Evolutionary conservation across 768 basidiomycete genomes (phyloP), one percentile per base, ranked within the genome.

Genomic region (Dentipellis fragilis): DNA sequence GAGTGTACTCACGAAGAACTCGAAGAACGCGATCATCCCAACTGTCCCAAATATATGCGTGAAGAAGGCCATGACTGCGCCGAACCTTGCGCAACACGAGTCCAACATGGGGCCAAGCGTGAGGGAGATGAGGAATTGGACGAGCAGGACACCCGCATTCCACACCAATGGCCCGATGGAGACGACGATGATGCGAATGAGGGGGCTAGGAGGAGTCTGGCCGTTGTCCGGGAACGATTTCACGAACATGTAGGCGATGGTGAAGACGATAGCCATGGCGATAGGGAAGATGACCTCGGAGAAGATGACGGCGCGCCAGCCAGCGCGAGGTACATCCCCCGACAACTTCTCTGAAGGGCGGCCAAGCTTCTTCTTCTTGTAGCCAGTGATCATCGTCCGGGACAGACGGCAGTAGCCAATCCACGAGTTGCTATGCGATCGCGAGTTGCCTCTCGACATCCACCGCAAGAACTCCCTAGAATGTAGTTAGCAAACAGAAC

Each of bases 371-470:
- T 98, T 97, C 76, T 89, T 91, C 81, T 98, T 98, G 83, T 93
- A 99, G n/a, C 96, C 96, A 16, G 96, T 99, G 67, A 99, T 95
- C 82, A 92, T 88, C 16, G 96, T 99, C 52, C 96, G 79, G n/a
- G 93, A 93, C 48, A 99, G 76, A 53, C 96, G 90, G 69, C 96
- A 99, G 71, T 98, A 99, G 0, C 96, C 95, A 62, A 98, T 95
- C 96, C 96, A 99, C 4, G 95, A 96, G 69, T 97, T 99, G 64
- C 81, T 89, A 70, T 99, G 96, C 19, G 93, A 92, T 35, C 93
- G 80, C 39, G 96, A 97, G 74, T 99, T 99, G 54, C 96, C 96
- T 52, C 96, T 83, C 36, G 86, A 94, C 94, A 99, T 98, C 96
- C 96, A 99, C 59, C 96, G 82, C 61, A 99, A 73, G 74, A 93